Evolutionary conservation across 768 basidiomycete species (phyloP), one percentile per base, ranked within the genome.

Genomic region (Boletus reticulatus): DNA sequence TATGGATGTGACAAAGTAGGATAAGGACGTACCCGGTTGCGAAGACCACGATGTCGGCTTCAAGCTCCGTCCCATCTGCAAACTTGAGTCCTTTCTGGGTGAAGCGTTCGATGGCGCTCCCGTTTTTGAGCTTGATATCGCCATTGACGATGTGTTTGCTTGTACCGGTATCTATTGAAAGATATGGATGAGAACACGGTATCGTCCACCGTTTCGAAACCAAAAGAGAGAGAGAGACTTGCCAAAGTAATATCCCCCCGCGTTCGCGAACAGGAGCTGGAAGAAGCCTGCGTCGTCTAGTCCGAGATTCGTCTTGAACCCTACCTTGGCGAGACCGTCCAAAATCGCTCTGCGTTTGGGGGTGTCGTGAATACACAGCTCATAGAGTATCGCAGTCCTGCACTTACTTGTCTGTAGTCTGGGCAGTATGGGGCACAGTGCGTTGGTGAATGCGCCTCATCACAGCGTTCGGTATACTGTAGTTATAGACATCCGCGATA

Each of bases 121-220:
- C 80, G 59, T 68, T 75, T 70, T 80, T 82, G 65, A 84, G 60
- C 60, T 80, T 80, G 70, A 84, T 81, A 43, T 75, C 71, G 16
- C 82, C 79, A 20, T 77, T 65, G 20, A 72, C 72, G 59, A 82
- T 77, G 50, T 76, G 67, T 50, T 75, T 70, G 47, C 76, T 75
- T 1, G 77, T 75, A 12, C 78, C 80, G 10, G 62, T 60, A 19
- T 72, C 73, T 73, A 39, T 48, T n/a, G 6, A 19, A 5, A 14
- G 6, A 1, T 4, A 11, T 43, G 5, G n/a, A n/a, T n/a, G n/a
- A 46, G 27, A 7, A 38, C 7, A 37, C 13, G 11, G 10, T 4
- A 13, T 34, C 34, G 13, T 14, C 17, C 12, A 9, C 14, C 10
- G 3, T 8, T 1, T 24, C 10, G 17, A 1, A 16, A 7, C 7